These are phyloP conservation scores for Fusarium denticulatum DNA, from an alignment of 2,329 filamentous ascomycete genomes.

Conservation along the genomic window DNA sequence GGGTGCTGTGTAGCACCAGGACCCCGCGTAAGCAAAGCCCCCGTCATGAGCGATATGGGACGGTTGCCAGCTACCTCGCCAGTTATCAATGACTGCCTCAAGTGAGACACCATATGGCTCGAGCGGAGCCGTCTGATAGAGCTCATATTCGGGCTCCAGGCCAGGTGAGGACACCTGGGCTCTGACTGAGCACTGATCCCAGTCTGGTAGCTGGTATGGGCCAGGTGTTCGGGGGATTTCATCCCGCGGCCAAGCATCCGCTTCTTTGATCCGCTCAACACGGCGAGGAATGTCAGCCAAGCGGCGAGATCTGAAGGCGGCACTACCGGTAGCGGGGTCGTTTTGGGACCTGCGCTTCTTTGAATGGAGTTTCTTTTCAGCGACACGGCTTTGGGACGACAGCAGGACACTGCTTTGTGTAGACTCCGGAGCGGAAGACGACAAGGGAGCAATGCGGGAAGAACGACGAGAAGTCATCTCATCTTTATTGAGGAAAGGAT, in stretches of 20 bases:
- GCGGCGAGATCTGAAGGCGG: neutral
- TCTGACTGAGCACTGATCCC: neutral
- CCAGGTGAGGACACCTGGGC: neutral
- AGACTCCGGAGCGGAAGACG: neutral
- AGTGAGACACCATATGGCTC: conserved; percentile 12
- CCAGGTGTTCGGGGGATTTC: conserved; percentile 8
- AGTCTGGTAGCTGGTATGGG: neutral
- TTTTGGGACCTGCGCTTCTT: neutral
- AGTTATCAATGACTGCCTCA: neutral
- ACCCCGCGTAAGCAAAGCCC: conserved; percentile 28
- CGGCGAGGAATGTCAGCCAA: neutral
- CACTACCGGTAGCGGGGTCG: neutral
- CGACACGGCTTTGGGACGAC: neutral
- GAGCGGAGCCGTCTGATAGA: neutral
- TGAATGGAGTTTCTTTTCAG: neutral
- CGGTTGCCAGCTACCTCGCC: neutral
- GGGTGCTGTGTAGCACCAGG: conserved; percentile 29
- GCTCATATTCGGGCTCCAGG: neutral
- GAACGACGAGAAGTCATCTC: conserved; percentile 17
- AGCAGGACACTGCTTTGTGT: neutral
- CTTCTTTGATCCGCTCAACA: neutral
- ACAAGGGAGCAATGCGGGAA: neutral
- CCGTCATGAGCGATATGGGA: neutral
- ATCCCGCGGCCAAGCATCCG: neutral
- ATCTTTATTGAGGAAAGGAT: neutral